A percentile compares a stretch with the other conserved stretches of the same genome.
These are phyloP conservation scores for Vachellia pachyceras DNA, from an alignment of 306 rosid genomes.

Conservation along the genomic window DNA sequence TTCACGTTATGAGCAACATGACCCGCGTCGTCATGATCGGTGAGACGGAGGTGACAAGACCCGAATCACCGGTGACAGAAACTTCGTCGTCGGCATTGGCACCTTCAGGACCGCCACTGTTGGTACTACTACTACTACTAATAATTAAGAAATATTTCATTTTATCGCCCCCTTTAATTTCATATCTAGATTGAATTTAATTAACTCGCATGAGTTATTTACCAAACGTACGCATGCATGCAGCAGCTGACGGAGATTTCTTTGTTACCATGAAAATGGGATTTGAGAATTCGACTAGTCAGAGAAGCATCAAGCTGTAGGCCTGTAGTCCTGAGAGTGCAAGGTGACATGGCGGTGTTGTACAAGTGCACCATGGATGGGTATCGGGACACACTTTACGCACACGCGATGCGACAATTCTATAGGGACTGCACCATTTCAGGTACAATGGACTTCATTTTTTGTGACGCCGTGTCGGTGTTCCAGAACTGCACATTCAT, in stretches of 20 bases:
- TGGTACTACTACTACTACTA: slow-evolving; percentile 38
- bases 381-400: slow-evolving; percentile 71
- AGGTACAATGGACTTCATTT: slow-evolving; percentile 76
- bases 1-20: slow-evolving; percentile 44
- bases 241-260: slow-evolving; percentile 61
- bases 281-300: slow-evolving; percentile 76
- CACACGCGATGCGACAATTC: slow-evolving; percentile 73
- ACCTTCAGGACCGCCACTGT: slow-evolving; percentile 65
- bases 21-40: slow-evolving; percentile 65
- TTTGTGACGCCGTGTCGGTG: slow-evolving; percentile 61
- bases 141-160: too few species aligned
- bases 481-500: slow-evolving; percentile 78
- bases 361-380: slow-evolving; percentile 69
- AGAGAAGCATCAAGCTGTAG: slow-evolving; percentile 71
- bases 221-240: neutral
- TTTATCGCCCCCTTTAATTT: neutral
- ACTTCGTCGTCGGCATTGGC: slow-evolving; percentile 51
- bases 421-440: slow-evolving; percentile 72
- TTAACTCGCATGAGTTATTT: too few species aligned
- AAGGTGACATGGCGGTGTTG: slow-evolving; percentile 64
- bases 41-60: slow-evolving; percentile 67
- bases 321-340: slow-evolving; percentile 72
- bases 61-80: slow-evolving; percentile 60
- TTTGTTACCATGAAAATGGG: slow-evolving; percentile 67
- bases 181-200: too few species aligned